phyloP scores from a whole-genome alignment of 345 rosid species.

The Crucihimalaya himalaica region DNA sequence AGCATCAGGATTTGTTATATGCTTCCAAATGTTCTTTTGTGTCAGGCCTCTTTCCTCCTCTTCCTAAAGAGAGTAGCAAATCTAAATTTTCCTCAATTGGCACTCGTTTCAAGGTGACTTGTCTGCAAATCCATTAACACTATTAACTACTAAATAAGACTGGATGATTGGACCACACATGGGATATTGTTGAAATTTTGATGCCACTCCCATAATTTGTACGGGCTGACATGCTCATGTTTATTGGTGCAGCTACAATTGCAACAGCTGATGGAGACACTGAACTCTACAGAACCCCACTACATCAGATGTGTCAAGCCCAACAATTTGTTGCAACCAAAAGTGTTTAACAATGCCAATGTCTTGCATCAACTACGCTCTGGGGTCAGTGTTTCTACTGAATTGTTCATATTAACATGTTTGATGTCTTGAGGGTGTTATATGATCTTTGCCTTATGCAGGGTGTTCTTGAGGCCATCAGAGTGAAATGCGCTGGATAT shows the following conservation, averaged over 20 bases:
- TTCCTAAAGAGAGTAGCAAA: slow-evolving; percentile 67
- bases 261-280: slow-evolving; percentile 88
- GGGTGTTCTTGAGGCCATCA: slow-evolving; percentile 98
- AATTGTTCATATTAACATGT: slow-evolving; percentile 1
- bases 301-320: slow-evolving; percentile 97
- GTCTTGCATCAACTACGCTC: slow-evolving; percentile 88
- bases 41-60: slow-evolving; percentile 67
- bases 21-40: slow-evolving; percentile 79
- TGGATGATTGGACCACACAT: slow-evolving; percentile 22
- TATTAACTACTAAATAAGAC: slow-evolving; percentile 12
- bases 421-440: slow-evolving; percentile 28
- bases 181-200: slow-evolving; percentile 14
- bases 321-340: slow-evolving; percentile 63
- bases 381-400: slow-evolving; percentile 62
- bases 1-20: slow-evolving; percentile 89
- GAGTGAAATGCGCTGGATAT: slow-evolving; percentile 85
- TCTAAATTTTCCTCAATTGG: slow-evolving; percentile 91
- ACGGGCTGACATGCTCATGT: slow-evolving; percentile 36
- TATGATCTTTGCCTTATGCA: slow-evolving; percentile 42
- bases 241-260: slow-evolving; percentile 78
- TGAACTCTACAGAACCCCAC: slow-evolving; percentile 85
- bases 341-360: slow-evolving; percentile 57
- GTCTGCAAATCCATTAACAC: slow-evolving; percentile 1
- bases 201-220: slow-evolving; percentile 24
- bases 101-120: slow-evolving; percentile 77